Evolutionary conservation across 345 rosid species (phyloP).

Genomic region (Cardamine occulta): DNA sequence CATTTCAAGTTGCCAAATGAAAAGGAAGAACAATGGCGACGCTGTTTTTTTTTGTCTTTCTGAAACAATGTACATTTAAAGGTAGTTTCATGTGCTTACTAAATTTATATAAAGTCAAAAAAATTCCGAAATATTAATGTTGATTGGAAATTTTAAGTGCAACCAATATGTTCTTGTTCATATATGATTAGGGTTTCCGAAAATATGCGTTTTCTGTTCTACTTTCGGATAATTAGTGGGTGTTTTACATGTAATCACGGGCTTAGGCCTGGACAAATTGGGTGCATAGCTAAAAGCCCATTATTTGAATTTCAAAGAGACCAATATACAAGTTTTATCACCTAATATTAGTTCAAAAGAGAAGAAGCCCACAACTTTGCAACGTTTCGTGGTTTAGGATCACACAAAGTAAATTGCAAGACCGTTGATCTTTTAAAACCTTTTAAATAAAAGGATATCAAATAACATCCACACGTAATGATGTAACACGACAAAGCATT

Average conservation of each 20-base stretch:
- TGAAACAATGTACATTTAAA: too few relatives aligned
- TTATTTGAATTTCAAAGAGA: neutral
- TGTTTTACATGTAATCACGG: neutral
- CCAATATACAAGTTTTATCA: neutral
- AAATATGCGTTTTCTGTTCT: neutral
- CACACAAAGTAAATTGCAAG: neutral
- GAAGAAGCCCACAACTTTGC: neutral
- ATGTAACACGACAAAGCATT: conserved; percentile 26
- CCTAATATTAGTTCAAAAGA: neutral
- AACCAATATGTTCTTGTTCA: neutral
- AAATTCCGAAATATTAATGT: too few relatives aligned
- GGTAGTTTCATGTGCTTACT: too few relatives aligned
- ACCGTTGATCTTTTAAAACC: conserved; percentile 13
- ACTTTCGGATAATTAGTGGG: neutral
- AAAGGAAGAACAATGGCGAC: too few relatives aligned
- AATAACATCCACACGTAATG: conserved; percentile 20
- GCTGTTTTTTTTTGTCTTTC: too few relatives aligned
- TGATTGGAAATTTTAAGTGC: neutral
- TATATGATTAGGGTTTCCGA: neutral
- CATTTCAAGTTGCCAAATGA: too few relatives aligned
- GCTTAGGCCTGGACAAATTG: neutral
- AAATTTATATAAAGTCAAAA: too few relatives aligned
- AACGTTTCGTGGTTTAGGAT: conserved; percentile 10
- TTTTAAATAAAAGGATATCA: neutral
- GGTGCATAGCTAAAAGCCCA: conserved; percentile 17